Conservation (phyloP, 768 basidiomycete species). For the Russula sp. region DNA sequence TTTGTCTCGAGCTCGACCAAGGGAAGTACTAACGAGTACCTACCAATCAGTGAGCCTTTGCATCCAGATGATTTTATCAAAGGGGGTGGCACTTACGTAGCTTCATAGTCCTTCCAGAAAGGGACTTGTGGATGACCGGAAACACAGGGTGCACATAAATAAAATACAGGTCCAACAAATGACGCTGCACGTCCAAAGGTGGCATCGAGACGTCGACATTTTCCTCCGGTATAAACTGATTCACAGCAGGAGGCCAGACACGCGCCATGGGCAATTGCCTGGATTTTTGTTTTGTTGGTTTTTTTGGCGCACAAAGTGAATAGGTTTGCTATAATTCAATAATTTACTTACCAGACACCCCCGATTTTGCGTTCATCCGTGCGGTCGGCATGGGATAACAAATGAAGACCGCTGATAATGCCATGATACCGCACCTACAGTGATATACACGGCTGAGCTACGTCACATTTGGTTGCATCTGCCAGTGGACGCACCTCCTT, state of each 20-base stretch:
- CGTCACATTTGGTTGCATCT: slow-evolving; percentile 10
- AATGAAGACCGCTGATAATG: slow-evolving; percentile 68
- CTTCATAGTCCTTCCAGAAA: slow-evolving; percentile 63
- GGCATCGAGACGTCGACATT: slow-evolving; percentile 54
- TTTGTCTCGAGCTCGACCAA: not conserved
- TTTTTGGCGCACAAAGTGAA: slow-evolving; percentile 23
- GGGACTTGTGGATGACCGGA: slow-evolving; percentile 72
- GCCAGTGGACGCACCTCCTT: slow-evolving; percentile 50
- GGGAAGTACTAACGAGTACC: slow-evolving; percentile 21
- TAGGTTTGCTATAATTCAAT: not conserved
- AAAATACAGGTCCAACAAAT: slow-evolving; percentile 73
- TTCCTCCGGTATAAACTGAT: slow-evolving; percentile 45
- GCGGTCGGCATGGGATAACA: slow-evolving; percentile 64
- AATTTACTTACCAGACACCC: slow-evolving; percentile 54
- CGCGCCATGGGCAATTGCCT: slow-evolving; percentile 74
- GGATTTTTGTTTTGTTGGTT: too few relatives aligned
- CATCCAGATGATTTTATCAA: not conserved
- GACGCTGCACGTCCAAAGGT: slow-evolving; percentile 58
- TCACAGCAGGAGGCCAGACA: slow-evolving; percentile 63
- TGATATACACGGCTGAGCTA: slow-evolving; percentile 35
- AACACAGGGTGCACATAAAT: slow-evolving; percentile 80
- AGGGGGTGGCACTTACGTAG: slow-evolving; percentile 15
- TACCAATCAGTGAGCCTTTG: slow-evolving; percentile 4
- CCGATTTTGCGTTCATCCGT: slow-evolving; percentile 67
- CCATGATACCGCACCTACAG: slow-evolving; percentile 81